Base-by-base conservation (phyloP, 352 stramenopile genomes). In the Phytophthora rubi region DNA sequence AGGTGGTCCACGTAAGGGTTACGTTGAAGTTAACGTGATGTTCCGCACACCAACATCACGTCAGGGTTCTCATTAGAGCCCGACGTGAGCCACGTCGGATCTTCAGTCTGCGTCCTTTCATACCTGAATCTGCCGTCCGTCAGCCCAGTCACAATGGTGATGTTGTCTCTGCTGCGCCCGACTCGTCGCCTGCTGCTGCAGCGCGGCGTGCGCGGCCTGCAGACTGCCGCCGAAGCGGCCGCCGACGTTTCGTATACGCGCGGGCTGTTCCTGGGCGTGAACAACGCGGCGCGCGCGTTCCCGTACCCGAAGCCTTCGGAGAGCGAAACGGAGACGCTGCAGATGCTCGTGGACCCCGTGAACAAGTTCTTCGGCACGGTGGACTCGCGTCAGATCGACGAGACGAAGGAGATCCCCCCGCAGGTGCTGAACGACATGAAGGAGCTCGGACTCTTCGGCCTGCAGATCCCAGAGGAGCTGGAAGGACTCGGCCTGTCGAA, bases 341-440 rank as follows among this genome's bases (percentile, higher is more conserved):
- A 94, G 70, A 92, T 93, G 84, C 84, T 96, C 15, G 86, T 93
- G 28, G 87, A 94, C 12, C 86, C 89, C 26, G 87, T 95, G 35
- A 77, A 63, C 64, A 96, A 95, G 65, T 93, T 87, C 67, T 96
- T 95, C 59, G 65, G 71, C 39, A 77, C 76, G 3, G 78, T 96
- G 12, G 85, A 95, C 73, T 83, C 80, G 23, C 84, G 78, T 21
- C 65, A 72, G 32, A 96, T 96, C 61, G 89, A 96, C 61, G 85
- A 93, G 75, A 93, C 85, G 44, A 93, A 94, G 76, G 62, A 80
- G 53, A 93, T 95, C 65, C 87, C 87, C 9, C 70, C 80, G 32
- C 73, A 93, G 58, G 86, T 92, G 26, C 49, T 96, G 45, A 62
- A 83, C 23, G 83, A 93, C 61, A 81, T 96, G 47, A 92, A 93